Base-by-base conservation (phyloP, 768 basidiomycete species). In the Boletus rubescentipes region DNA sequence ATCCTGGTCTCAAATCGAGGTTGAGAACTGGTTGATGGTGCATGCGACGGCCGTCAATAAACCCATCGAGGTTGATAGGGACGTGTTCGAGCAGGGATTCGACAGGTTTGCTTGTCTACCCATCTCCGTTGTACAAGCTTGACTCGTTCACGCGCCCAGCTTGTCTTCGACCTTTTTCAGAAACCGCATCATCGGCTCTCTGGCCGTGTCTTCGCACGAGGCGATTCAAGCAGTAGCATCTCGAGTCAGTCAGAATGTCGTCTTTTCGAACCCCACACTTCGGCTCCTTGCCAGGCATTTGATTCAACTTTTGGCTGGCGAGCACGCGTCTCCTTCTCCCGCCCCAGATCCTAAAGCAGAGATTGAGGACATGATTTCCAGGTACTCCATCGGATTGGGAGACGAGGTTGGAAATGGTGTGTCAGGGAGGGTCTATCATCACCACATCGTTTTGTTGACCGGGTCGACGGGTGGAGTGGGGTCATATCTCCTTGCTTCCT, bases 241-340 rank as follows among this genome's bases (percentile, higher is more conserved):
- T 32, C 58, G 30, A 0, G 47, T 77, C 9, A 21, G 57, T 4
- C 72, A 71, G 54, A 79, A 77, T 42, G 55, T 77, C n/a, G 64
- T 83, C 21, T 83, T 79, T 54, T 63, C 74, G 34, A 69, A 76
- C 51, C 79, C 79, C 2, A 65, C 70, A 0, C 61, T 76, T 43
- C 45, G 62, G 26, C 60, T 35, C 0, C 63, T 77, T 26, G 70
- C 75, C 6, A 55, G 55, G 2, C 69, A 68, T 51, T 60, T 72
- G 44, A 46, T 59, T 10, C 44, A 49, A 23, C 30, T 46, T 26
- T 29, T 60, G 16, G 44, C 29, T 60, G 16, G 44, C 20, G 1
- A 21, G 36, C 5, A 23, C 32, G 16, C 45, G 39, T 5, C 23
- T 32, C 46, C 10, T 4, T 40, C 26, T 8, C 9, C 23, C 6